Conservation (phyloP, 805 yeast genomes). For the Ogataea nonfermentans region DNA sequence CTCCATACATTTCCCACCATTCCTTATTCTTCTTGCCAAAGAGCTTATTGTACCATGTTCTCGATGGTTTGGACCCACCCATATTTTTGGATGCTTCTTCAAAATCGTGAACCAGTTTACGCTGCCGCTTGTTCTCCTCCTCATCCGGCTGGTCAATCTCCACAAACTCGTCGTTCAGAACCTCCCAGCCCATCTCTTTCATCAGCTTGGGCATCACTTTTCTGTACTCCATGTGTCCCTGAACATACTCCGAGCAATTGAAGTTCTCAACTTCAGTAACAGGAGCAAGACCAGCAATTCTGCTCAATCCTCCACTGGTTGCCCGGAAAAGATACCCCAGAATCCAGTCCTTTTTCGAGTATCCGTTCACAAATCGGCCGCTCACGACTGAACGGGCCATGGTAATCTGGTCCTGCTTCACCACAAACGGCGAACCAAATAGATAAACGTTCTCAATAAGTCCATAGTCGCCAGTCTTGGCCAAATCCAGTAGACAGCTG, state of each 20-base stretch:
- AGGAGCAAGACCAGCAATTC: constrained; percentile 88
- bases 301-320: constrained; percentile 87
- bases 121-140: constrained; percentile 76
- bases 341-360: constrained; percentile 92
- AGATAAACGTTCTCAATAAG: constrained; percentile 83
- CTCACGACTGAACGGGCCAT: constrained; percentile 82
- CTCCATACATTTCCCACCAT: constrained; percentile 58
- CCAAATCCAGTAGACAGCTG: constrained; percentile 84
- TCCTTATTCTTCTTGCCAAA: constrained; percentile 48
- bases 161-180: constrained; percentile 83
- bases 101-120: constrained; percentile 78
- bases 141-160: constrained; percentile 97
- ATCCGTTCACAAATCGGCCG: constrained; percentile 88
- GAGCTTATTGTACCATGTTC: constrained; percentile 42
- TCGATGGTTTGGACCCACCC: constrained; percentile 49
- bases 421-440: constrained; percentile 86
- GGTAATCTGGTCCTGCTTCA: constrained; percentile 71
- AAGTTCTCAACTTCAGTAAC: constrained; percentile 76
- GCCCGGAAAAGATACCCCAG: constrained; percentile 93
- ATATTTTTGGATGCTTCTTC: constrained; percentile 63
- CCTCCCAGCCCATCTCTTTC: constrained; percentile 69
- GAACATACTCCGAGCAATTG: constrained; percentile 82
- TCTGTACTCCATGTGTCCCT: constrained; percentile 98
- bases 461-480: constrained; percentile 83
- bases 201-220: constrained; percentile 85